Base-by-base conservation (phyloP, 176 grass and related monocot species). In the Oryza australiensis region DNA sequence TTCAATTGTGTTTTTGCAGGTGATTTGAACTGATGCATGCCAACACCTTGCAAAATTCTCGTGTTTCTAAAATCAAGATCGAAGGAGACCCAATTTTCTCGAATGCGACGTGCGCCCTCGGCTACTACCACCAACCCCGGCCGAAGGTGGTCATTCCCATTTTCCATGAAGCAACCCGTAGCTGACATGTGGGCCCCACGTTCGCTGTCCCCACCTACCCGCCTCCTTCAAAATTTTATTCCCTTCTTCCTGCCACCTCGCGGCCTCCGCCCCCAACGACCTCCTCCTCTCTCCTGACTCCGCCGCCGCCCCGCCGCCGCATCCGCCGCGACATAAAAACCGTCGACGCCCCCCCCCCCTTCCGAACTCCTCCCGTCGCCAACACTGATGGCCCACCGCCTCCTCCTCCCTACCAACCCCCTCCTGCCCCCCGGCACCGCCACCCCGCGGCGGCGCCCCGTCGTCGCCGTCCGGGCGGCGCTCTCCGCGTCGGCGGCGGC, bases 331-430 rank as follows among this genome's bases (percentile, higher is more conserved):
- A 57, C 35, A 68, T 68, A 85, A 62, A 37, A 22, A 51, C 41
- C 5, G 35, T 4, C 35, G 7, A 16, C 82, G 9, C 49, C 37
- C 14, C 12, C n/a, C n/a, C n/a, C n/a, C n/a, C n/a, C n/a, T n/a
- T n/a, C n/a, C 45, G 12, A 46, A 38, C 35, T 66, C 24, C 62
- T 57, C 38, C 35, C 12, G 62, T 20, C n/a, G 12, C 27, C 64
- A 59, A 2, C 64, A 30, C 73, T 9, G 4, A 88, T 84, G 84
- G 86, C 79, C 38, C 78, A 86, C 79, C 82, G 62, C 12, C 51
- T 74, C 80, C 77, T 90, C 84, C 77, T 86, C 82, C 26, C 83
- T 69, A 77, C 88, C 49, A 87, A 80, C 80, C 71, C 88, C 75
- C 78, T 78, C 42, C 73, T 87, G 82, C 67, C 62, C 26, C 64